Evolutionary conservation across 768 basidiomycete species (phyloP), one percentile per base, ranked within the genome.

Genomic region (Tricholoma furcatifolium): DNA sequence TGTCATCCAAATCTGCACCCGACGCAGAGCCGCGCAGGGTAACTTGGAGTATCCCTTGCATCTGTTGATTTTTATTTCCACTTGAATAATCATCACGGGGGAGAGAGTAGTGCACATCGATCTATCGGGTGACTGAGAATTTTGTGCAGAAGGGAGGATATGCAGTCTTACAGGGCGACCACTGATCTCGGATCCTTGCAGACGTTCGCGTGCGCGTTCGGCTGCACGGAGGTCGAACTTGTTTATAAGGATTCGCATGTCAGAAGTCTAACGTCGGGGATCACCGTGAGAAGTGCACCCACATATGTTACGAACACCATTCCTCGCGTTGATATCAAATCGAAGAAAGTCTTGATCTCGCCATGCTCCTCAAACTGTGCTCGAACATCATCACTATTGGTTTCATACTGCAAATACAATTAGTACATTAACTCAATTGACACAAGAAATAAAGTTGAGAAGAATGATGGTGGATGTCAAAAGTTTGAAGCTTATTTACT

Each of bases 281-380:
- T 17, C 48, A 38, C 9, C 32, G 52, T 41, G 50, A 27, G 7
- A 42, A 34, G 20, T 34, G 41, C 44, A 83, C 96, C 82, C 73
- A 98, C 97, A 68, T 92, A 99, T 43, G 96, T 99, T 41, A 98
- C 89, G 69, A 99, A 99, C 12, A 98, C 89, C 91, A 99, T 97
- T n/a, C 97, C 97, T 55, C 97, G 81, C 10, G 90, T 95, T 44
- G 84, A 81, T 57, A 98, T 91, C 17, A 98, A 76, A 70, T 99
- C 97, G 69, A 98, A 98, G 68, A 95, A 98, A 1, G 91, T 94
- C 72, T 93, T 94, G 74, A 98, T 92, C 63, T 93, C 92, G 58
- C 97, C 97, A 64, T 93, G 91, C 54, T 89, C 87, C 72, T 93
- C 92, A 70, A 98, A 99, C 48, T 83, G 82, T 40, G 76, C 79